Conservation (phyloP, 129 eudicot species). For the Erigeron canadensis region DNA sequence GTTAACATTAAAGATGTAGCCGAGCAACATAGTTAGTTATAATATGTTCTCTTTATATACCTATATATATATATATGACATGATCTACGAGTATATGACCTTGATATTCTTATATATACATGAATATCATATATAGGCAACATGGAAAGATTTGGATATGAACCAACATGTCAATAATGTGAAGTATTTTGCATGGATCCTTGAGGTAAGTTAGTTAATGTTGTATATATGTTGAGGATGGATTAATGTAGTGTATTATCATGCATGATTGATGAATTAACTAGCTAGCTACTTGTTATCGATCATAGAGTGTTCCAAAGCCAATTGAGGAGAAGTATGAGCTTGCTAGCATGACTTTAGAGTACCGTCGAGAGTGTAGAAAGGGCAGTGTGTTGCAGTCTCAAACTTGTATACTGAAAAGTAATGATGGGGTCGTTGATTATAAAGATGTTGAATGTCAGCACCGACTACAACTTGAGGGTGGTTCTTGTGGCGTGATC, state of each 20-base stretch:
- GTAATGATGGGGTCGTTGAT: conserved; percentile 25
- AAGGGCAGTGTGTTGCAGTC: conserved; percentile 80
- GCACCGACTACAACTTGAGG: conserved; percentile 67
- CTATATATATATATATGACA: too few relatives aligned
- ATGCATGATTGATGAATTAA: too few relatives aligned
- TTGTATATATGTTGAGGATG: too few relatives aligned
- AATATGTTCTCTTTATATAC: too few relatives aligned
- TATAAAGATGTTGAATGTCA: conserved; percentile 61
- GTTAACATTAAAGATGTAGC: conserved; percentile 22
- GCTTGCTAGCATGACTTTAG: conserved; percentile 74
- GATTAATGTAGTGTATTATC: too few relatives aligned
- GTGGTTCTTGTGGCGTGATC: neutral
- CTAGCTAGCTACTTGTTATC: neutral
- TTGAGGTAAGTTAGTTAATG: conserved; percentile 56
- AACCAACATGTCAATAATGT: conserved; percentile 87
- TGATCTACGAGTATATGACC: too few relatives aligned
- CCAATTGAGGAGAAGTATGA: conserved; percentile 59
- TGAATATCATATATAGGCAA: conserved; percentile 42
- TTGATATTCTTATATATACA: neutral
- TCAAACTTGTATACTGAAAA: conserved; percentile 47
- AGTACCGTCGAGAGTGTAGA: conserved; percentile 74
- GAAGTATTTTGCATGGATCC: conserved; percentile 78
- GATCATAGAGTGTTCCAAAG: conserved; percentile 70
- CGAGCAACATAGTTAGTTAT: too few relatives aligned
- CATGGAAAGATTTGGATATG: conserved; percentile 83